phyloP scores from a whole-genome alignment of 1,284 basidiomycete genomes.

The Takashimella koratensis region DNA sequence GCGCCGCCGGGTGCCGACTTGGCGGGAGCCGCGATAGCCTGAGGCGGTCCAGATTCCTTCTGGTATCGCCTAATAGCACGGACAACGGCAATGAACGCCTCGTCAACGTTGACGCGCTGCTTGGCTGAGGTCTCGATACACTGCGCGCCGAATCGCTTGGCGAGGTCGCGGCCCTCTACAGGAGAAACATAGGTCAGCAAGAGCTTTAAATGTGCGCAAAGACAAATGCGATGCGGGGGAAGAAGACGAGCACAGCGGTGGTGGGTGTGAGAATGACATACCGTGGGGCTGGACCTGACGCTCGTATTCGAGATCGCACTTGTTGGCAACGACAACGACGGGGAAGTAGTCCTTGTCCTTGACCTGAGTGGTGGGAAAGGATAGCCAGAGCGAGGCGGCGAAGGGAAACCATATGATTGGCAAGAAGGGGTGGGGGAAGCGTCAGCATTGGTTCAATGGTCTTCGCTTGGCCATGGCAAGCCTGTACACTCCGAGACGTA shows the following conservation, averaged over 20 bases:
- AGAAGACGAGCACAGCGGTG: too few species aligned
- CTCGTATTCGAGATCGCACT: slow-evolving; percentile 97
- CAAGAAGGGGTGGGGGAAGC: too few species aligned
- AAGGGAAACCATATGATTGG: too few species aligned
- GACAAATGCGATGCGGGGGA: too few species aligned
- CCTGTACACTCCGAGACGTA: too few species aligned
- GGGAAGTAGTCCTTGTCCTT: slow-evolving; percentile 99
- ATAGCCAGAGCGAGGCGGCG: too few species aligned
- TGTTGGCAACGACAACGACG: slow-evolving; percentile 97
- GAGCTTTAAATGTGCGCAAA: neutral
- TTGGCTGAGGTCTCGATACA: slow-evolving; percentile 99
- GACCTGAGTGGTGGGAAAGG: too few species aligned
- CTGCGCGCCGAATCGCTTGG: slow-evolving; percentile 92
- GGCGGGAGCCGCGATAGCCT: slow-evolving; percentile 43
- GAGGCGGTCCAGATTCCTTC: slow-evolving; percentile 55
- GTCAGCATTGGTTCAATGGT: neutral
- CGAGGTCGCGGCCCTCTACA: slow-evolving; percentile 92
- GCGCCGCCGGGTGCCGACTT: slow-evolving; percentile 55
- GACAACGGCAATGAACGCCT: slow-evolving; percentile 96
- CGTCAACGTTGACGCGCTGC: slow-evolving; percentile 96
- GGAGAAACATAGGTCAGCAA: slow-evolving; percentile 1
- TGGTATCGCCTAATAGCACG: slow-evolving; percentile 96
- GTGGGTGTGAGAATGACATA: slow-evolving; percentile 50
- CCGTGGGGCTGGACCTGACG: slow-evolving; percentile 95
- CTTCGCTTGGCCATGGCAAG: too few species aligned